Base-by-base conservation (phyloP, 1,284 basidiomycete species). In the Boletus mariae region DNA sequence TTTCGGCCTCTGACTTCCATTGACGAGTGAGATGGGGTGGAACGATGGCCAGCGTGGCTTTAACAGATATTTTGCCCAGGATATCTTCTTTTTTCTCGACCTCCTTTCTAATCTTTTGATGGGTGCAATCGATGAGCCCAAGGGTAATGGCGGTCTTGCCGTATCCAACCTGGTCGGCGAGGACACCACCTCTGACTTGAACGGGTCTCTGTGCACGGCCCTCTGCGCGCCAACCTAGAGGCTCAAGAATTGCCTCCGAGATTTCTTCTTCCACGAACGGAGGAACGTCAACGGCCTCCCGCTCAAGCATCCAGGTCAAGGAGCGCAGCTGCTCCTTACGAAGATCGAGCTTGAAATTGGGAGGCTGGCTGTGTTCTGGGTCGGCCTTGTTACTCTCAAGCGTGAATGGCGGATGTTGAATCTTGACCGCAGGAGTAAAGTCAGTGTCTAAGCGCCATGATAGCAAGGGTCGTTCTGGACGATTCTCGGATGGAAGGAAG, bases 61-160 rank as follows among this genome's bases (percentile, higher is more conserved):
- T 88, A 49, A 83, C 78, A 11, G 80, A 70, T 46, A 94, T 83
- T 61, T 91, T 90, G 45, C 89, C 88, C 2, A 75, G 67, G 13
- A 87, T 71, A 15, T 77, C 68, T 8, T 73, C 73, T 51, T 75
- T 75, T 45, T 75, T 74, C n/a, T 76, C 74, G 57, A 87, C 80
- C 55, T 85, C 80, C 50, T 78, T 74, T 52, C 77, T 75, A 31
- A 89, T 80, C 37, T 77, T 71, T 60, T 82, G 79, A 49, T 72
- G 74, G 52, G 81, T 78, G 63, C 83, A 86, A 63, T 90, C 86
- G 58, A 96, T 88, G 51, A 98, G 78, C 10, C 89, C 94, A 20
- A 98, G 80, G 1, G 93, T 94, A 61, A 98, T 97, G 26, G 94
- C 94, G 0, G 94, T 98, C 74, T 98, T 98, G 32, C 94, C 94